Conservation (phyloP, 1,139 yeast species). For the Arxiozyma slooffiae region DNA sequence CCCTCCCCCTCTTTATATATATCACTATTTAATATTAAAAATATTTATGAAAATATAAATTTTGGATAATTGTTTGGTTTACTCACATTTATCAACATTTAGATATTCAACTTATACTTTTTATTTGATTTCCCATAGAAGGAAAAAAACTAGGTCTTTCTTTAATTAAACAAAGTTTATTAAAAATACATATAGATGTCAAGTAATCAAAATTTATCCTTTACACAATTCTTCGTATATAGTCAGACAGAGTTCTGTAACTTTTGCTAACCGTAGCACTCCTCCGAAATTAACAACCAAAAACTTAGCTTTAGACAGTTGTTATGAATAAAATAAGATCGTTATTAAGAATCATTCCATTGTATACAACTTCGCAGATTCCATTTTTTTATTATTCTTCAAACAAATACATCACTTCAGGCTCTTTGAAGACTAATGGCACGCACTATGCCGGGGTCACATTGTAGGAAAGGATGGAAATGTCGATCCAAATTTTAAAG, state of each 20-base stretch:
- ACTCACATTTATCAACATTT: too few species aligned
- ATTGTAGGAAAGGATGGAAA: conserved; percentile 21
- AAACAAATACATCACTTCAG: conserved; percentile 9
- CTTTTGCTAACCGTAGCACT: conserved; percentile 8
- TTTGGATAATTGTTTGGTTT: neutral
- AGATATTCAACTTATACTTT: neutral
- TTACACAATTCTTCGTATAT: neutral
- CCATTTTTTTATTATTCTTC: conserved; percentile 12
- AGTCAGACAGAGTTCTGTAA: conserved; percentile 10
- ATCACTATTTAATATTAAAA: too few species aligned
- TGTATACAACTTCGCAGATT: conserved; percentile 27
- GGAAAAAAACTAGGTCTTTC: neutral
- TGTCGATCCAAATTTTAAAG: conserved; percentile 16
- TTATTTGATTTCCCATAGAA: neutral
- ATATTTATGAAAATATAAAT: too few species aligned
- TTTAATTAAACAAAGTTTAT: too few species aligned
- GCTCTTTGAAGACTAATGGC: conserved; percentile 17
- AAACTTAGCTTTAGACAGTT: conserved; percentile 20
- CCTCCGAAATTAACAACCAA: conserved; percentile 8
- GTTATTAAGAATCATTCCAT: conserved; percentile 25
- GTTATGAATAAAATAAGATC: conserved; percentile 20
- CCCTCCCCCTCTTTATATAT: neutral
- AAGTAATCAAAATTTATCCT: too few species aligned
- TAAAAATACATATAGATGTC: too few species aligned
- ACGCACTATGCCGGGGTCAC: conserved; percentile 26